phyloP scores from a whole-genome alignment of 2,329 filamentous ascomycete genomes.

The Verticillium dahliae region DNA sequence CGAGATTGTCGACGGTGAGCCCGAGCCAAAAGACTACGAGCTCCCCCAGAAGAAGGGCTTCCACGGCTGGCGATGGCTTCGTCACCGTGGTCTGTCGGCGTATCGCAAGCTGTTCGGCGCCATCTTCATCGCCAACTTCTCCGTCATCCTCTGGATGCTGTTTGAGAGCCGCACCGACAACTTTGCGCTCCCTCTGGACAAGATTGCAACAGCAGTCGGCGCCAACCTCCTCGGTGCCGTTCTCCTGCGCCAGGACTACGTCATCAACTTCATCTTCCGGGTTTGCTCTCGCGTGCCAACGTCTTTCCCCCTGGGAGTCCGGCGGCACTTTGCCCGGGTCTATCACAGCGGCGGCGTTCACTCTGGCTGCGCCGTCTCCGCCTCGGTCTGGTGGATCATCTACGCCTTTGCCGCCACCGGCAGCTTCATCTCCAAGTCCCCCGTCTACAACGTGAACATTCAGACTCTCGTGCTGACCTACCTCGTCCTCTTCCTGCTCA shows the following conservation, averaged over 20 bases:
- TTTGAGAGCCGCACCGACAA: constrained; percentile 12
- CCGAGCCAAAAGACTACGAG: constrained; percentile 15
- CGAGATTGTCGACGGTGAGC: constrained; percentile 7
- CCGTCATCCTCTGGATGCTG: constrained; percentile 36
- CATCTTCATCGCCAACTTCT: constrained; percentile 42
- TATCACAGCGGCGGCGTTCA: constrained; percentile 48
- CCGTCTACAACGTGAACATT: constrained; percentile 15
- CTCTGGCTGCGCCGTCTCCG: constrained; percentile 41
- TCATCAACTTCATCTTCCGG: constrained; percentile 47
- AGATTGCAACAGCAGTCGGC: constrained; percentile 34
- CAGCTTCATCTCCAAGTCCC: constrained; percentile 24
- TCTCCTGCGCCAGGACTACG: constrained; percentile 44
- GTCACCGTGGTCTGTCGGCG: constrained; percentile 40
- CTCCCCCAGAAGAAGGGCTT: constrained; percentile 34
- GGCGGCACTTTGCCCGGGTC: constrained; percentile 39
- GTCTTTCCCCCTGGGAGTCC: constrained; percentile 38
- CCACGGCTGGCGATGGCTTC: constrained; percentile 31
- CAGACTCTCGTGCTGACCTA: constrained; percentile 44
- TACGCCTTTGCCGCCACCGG: constrained; percentile 25
- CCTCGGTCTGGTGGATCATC: constrained; percentile 41
- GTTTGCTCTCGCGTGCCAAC: constrained; percentile 36
- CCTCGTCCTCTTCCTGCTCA: constrained; percentile 49
- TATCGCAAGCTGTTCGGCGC: constrained; percentile 52
- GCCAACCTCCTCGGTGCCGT: constrained; percentile 43
- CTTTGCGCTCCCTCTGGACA: constrained; percentile 23